Conservation (phyloP, 2,329 filamentous ascomycete species). For the Curvularia sp. region DNA sequence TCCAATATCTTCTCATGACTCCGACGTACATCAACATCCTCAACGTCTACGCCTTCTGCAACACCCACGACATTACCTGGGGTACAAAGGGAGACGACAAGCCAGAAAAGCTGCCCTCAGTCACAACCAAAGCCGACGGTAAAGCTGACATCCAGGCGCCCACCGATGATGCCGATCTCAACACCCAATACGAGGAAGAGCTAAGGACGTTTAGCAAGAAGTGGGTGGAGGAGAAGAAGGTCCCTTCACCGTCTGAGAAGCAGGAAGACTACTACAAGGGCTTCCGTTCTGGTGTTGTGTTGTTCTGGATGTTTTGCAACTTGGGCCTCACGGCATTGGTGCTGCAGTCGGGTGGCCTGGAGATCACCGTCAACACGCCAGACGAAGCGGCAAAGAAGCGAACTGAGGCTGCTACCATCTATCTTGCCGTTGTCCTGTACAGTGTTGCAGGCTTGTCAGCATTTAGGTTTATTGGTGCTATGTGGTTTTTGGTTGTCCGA, state of each 20-base stretch:
- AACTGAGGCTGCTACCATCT: slow-evolving; percentile 72
- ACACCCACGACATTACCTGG: slow-evolving; percentile 97
- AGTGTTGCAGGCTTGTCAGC: slow-evolving; percentile 82
- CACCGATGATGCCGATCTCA: slow-evolving; percentile 92
- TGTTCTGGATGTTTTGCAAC: slow-evolving; percentile 97
- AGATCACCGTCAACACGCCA: slow-evolving; percentile 54
- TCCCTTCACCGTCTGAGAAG: slow-evolving; percentile 70
- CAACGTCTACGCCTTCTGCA: slow-evolving; percentile 99
- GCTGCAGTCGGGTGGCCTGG: slow-evolving; percentile 81
- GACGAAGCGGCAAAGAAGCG: slow-evolving; percentile 55
- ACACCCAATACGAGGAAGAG: slow-evolving; percentile 92
- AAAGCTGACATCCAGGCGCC: slow-evolving; percentile 89
- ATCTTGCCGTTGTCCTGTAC: slow-evolving; percentile 87
- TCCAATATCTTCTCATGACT: slow-evolving; percentile 93
- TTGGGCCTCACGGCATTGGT: slow-evolving; percentile 87
- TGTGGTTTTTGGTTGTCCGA: slow-evolving; percentile 82
- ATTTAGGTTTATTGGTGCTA: slow-evolving; percentile 85
- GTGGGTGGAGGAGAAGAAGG: slow-evolving; percentile 72
- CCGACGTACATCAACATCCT: slow-evolving; percentile 98
- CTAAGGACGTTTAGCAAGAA: slow-evolving; percentile 76
- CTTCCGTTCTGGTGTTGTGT: slow-evolving; percentile 88
- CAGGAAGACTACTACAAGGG: slow-evolving; percentile 99
- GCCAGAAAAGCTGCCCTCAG: slow-evolving; percentile 84
- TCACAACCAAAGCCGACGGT: slow-evolving; percentile 89
- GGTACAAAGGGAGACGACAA: slow-evolving; percentile 98